Conservation (phyloP, 1,284 basidiomycete species). For the Ustilago xerochloae region DNA sequence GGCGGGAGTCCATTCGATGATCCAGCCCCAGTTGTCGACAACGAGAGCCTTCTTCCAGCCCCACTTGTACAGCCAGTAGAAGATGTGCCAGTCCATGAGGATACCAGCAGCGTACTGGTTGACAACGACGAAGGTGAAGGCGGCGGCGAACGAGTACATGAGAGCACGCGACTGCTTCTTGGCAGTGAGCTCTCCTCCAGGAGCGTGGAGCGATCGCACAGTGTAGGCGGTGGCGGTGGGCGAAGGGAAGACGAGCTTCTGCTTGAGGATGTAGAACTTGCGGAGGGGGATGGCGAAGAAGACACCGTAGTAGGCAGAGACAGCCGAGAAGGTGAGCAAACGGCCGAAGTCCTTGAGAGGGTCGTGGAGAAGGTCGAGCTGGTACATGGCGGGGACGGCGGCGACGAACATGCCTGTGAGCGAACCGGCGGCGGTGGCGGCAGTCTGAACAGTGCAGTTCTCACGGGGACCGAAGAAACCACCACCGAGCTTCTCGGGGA, state of each 20-base stretch:
- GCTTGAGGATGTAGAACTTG: constrained; percentile 76
- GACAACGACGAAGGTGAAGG: constrained; percentile 74
- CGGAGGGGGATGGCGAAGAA: constrained; percentile 77
- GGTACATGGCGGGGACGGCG: constrained; percentile 78
- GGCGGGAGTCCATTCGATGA: constrained; percentile 73
- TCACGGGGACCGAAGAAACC: constrained; percentile 78
- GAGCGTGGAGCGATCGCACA: constrained; percentile 75
- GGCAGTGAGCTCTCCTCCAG: constrained; percentile 68
- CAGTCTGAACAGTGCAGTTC: constrained; percentile 71
- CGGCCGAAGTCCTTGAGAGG: constrained; percentile 57
- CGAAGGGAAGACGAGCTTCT: constrained; percentile 78
- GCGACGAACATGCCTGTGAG: constrained; percentile 75
- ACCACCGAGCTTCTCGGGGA: constrained; percentile 73
- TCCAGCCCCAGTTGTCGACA: constrained; percentile 72
- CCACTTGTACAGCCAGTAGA: constrained; percentile 73
- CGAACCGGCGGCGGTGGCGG: constrained; percentile 58
- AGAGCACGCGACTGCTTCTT: constrained; percentile 75
- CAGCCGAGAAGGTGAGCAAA: constrained; percentile 73
- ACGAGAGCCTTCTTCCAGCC: constrained; percentile 75
- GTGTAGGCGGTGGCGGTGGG: constrained; percentile 78
- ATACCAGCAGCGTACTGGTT: constrained; percentile 75
- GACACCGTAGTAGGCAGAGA: constrained; percentile 76
- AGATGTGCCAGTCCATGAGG: constrained; percentile 77
- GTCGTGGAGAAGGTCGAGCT: constrained; percentile 65
- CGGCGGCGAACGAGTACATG: constrained; percentile 71